Percentiles rank a stretch among this genome's conserved stretches.
These are phyloP conservation scores for Peronospora belbahrii DNA, from an alignment of 352 stramenopile species.

Conservation along the genomic window DNA sequence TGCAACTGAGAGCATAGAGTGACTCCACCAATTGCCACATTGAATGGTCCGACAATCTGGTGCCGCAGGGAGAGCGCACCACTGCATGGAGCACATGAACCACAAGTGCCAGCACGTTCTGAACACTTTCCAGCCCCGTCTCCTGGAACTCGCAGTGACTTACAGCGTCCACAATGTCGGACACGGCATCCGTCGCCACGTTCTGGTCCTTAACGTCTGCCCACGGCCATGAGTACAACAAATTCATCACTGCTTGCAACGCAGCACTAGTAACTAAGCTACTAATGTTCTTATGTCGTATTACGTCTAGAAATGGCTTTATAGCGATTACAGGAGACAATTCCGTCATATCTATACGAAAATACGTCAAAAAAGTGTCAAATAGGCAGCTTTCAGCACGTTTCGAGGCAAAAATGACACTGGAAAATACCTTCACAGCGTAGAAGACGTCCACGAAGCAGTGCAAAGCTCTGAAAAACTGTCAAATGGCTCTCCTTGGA, in stretches of 20 bases:
- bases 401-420: neutral
- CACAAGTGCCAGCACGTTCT: constrained; percentile 89
- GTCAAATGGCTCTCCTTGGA: constrained; percentile 42
- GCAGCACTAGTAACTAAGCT: constrained; percentile 89
- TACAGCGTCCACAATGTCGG: constrained; percentile 88
- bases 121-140: constrained; percentile 83
- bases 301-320: constrained; percentile 91
- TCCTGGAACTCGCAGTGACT: constrained; percentile 93
- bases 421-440: constrained; percentile 52
- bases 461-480: constrained; percentile 57
- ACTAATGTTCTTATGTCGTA: constrained; percentile 88
- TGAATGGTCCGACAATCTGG: constrained; percentile 84
- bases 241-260: constrained; percentile 92
- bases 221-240: constrained; percentile 86
- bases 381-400: no score
- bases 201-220: constrained; percentile 28
- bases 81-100: constrained; percentile 91
- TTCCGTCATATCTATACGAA: constrained; percentile 40
- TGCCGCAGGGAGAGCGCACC: constrained; percentile 77
- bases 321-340: constrained; percentile 59
- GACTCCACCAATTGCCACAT: constrained; percentile 94
- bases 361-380: constrained; percentile 9
- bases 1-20: constrained; percentile 90
- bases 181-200: constrained; percentile 39
- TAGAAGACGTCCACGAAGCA: constrained; percentile 52